A percentile compares a stretch with the other conserved stretches of the same genome.
Conservation (phyloP, 1,139 yeast species). For the Geotrichum phurueaensis region DNA sequence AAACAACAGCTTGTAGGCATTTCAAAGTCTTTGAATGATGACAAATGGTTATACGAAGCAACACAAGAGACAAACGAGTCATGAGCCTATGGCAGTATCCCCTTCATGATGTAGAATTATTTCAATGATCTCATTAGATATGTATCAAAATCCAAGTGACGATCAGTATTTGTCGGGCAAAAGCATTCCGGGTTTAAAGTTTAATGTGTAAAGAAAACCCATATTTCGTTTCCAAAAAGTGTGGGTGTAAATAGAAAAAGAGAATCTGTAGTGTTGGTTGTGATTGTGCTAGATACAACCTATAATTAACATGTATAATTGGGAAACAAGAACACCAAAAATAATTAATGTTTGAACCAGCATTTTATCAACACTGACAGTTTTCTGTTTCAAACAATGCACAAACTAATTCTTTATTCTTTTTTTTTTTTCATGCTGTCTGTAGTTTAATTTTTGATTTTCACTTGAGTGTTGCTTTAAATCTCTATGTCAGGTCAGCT, state of each 20-base stretch:
- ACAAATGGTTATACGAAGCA: constrained; percentile 14
- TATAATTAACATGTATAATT: too few species aligned
- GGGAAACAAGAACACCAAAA: too few species aligned
- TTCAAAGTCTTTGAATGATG: constrained; percentile 14
- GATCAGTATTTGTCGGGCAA: background rate
- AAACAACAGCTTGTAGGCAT: constrained; percentile 5
- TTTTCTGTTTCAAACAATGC: too few species aligned
- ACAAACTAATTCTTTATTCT: too few species aligned
- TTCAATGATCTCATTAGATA: background rate
- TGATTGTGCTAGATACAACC: too few species aligned
- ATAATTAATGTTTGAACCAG: too few species aligned
- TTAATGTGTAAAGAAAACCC: background rate
- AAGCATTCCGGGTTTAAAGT: background rate
- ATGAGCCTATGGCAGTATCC: background rate
- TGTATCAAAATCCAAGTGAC: background rate
- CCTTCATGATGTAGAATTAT: background rate
- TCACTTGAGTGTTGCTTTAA: background rate
- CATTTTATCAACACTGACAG: too few species aligned
- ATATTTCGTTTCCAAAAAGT: background rate
- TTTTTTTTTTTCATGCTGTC: too few species aligned
- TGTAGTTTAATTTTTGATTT: background rate
- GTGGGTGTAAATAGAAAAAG: too few species aligned
- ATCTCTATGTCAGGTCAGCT: background rate
- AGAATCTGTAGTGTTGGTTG: too few species aligned
- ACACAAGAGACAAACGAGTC: background rate